Percentiles rank a stretch among this genome's conserved stretches.
phyloP scores from a whole-genome alignment of 1,284 basidiomycete species.

The Marasmius fiardii region DNA sequence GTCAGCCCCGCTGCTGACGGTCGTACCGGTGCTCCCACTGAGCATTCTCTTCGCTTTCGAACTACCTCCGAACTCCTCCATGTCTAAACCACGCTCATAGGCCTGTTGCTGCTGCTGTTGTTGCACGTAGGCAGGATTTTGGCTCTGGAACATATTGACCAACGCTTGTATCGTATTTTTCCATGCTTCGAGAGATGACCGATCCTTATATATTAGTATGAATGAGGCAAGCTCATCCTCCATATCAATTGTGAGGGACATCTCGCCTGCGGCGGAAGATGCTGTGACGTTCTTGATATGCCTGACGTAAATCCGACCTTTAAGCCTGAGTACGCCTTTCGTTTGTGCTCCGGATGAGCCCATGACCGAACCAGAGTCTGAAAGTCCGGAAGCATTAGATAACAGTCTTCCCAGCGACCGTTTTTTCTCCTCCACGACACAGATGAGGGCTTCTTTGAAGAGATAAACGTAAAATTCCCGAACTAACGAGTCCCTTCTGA shows the following conservation, averaged over 20 bases:
- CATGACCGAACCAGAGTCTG: constrained; percentile 42
- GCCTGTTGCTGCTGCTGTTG: constrained; percentile 28
- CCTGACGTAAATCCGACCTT: constrained; percentile 91
- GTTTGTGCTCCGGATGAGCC: constrained; percentile 41
- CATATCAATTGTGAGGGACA: constrained; percentile 92
- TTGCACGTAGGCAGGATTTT: constrained; percentile 29
- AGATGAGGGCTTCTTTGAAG: constrained; percentile 95
- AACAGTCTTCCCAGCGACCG: constrained; percentile 71
- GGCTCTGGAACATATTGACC: constrained; percentile 62
- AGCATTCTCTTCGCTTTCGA: constrained; percentile 74
- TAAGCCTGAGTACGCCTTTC: constrained; percentile 83
- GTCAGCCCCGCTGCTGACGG: constrained; percentile 59
- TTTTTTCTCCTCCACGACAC: constrained; percentile 92
- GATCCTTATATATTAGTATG: constrained; percentile 90
- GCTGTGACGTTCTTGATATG: constrained; percentile 89
- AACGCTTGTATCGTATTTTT: constrained; percentile 73
- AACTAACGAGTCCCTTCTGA: constrained; percentile 83
- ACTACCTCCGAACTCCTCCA: constrained; percentile 76
- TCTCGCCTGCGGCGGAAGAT: constrained; percentile 72
- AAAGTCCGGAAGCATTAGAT: constrained; percentile 49
- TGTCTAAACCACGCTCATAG: constrained; percentile 42
- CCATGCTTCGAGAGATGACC: constrained; percentile 89
- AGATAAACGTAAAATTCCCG: constrained; percentile 94
- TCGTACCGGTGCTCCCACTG: constrained; percentile 69
- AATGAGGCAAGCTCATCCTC: constrained; percentile 95